phyloP scores from a whole-genome alignment of 2,329 filamentous ascomycete genomes.

The Rhynchosporium secalis region DNA sequence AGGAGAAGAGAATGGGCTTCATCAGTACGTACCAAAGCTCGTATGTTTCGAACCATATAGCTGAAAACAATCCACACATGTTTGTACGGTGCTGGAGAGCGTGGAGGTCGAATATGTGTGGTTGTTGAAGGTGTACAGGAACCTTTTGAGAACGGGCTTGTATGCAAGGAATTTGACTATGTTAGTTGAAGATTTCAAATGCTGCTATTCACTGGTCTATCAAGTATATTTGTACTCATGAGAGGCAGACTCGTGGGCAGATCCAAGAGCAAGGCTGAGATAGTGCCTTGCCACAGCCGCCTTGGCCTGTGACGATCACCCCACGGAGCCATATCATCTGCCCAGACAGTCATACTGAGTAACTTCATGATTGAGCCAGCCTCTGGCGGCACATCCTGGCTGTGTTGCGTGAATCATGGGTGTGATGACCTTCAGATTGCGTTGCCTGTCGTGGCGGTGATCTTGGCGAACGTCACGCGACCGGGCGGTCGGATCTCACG shows the following conservation, averaged over 20 bases:
- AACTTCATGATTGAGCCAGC: neutral
- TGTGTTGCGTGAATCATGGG: constrained; percentile 3
- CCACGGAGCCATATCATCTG: constrained; percentile 1
- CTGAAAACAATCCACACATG: constrained; percentile 31
- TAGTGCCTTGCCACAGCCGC: neutral
- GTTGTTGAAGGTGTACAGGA: neutral
- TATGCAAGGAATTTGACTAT: neutral
- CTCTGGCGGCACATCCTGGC: neutral
- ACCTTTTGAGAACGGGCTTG: neutral
- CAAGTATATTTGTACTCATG: constrained; percentile 12
- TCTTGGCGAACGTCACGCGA: constrained; percentile 7
- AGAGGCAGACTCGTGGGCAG: constrained; percentile 1
- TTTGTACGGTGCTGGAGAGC: neutral
- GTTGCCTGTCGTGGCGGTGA: constrained; percentile 14
- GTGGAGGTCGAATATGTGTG: neutral
- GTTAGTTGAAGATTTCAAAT: neutral
- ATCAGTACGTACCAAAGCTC: constrained; percentile 24
- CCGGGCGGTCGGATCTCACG: neutral
- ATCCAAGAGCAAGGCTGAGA: constrained; percentile 13
- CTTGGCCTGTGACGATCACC: constrained; percentile 15
- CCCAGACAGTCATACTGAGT: constrained; percentile 11
- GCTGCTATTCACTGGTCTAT: neutral
- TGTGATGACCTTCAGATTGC: constrained; percentile 5
- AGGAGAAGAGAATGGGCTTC: no score
- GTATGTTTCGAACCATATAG: constrained; percentile 31